Evolutionary conservation across 495 filamentous ascomycete genomes (phyloP), one percentile per base, ranked within the genome.

Genomic region (Penicillium salamii): DNA sequence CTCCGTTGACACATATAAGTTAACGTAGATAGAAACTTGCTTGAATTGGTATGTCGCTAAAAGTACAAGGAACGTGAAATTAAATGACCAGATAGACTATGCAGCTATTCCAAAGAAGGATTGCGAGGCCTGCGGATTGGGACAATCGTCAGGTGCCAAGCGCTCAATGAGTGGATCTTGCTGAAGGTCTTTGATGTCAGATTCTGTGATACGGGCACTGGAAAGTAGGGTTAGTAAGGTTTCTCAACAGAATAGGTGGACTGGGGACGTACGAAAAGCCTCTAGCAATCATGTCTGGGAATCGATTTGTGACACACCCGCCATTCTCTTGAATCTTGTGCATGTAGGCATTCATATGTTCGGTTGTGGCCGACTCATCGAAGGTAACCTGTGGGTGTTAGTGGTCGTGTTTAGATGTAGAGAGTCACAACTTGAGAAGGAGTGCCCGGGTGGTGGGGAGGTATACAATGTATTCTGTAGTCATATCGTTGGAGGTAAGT

Each of bases 231-330:
- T 32, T 32, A 32, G 29, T 7, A 11, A 13, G 29, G 12, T 3
- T 8, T 8, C 23, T 3, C 4, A 26, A n/a, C n/a, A n/a, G n/a
- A 8, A 26, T 26, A 8, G 29, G 29, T 32, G 3, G 29, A 3
- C 12, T 32, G 29, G 29, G 29, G 12, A 32, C 45, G 11, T 39
- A 48, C 45, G 14, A 9, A 7, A 48, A 48, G 17, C 45, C 45
- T n/a, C 45, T 39, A 1, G 45, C 24, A 3, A 48, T 38, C 45
- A 48, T 48, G n/a, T 48, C 45, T 3, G 45, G 45, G 3, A 39
- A 48, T 29, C 34, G 28, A 8, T 48, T 39, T 5, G 9, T 20
- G 6, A 48, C 24, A 11, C 6, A 21, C 14, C 45, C 45, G 5
- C 45, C 45, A 3, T 31, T 26, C 13, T 39, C 13, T 15, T 48